phyloP scores from a whole-genome alignment of 805 yeast genomes.

The Saitoella complicata region DNA sequence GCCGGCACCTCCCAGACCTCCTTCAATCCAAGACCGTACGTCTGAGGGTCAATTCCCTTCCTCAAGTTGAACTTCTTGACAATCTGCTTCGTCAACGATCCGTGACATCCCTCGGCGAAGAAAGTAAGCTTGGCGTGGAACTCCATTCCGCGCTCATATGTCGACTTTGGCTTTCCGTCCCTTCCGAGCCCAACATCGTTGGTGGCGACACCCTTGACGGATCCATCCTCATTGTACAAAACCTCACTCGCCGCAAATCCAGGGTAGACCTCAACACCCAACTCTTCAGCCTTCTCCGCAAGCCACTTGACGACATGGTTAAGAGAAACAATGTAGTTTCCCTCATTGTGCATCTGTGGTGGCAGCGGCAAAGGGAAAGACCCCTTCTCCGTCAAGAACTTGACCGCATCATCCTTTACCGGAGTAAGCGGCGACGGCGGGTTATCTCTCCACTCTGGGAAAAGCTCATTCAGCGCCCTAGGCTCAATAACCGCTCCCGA shows the following conservation, averaged over 20 bases:
- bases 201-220: conserved; percentile 81
- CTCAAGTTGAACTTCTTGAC: conserved; percentile 56
- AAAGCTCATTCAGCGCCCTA: conserved; percentile 62
- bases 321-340: conserved; percentile 74
- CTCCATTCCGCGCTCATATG: conserved; percentile 95
- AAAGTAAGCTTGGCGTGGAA: conserved; percentile 81
- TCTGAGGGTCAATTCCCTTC: conserved; percentile 46
- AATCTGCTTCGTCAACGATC: conserved; percentile 68
- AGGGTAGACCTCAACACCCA: conserved; percentile 89
- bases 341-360: conserved; percentile 69
- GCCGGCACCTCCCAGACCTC: conserved; percentile 94
- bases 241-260: conserved; percentile 56
- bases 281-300: conserved; percentile 75
- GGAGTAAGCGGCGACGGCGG: conserved; percentile 36
- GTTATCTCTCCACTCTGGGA: conserved; percentile 42
- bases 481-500: conserved; percentile 95
- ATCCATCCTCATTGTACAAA: conserved; percentile 39
- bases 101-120: conserved; percentile 97
- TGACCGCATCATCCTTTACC: conserved; percentile 63
- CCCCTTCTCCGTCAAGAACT: conserved; percentile 42
- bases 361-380: conserved; percentile 79
- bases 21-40: conserved; percentile 89
- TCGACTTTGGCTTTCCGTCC: conserved; percentile 57
- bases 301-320: conserved; percentile 67
- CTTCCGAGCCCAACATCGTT: conserved; percentile 77